These are phyloP conservation scores for Geotrichum phurueaensis DNA, from an alignment of 1,139 yeast genomes.

Conservation along the genomic window DNA sequence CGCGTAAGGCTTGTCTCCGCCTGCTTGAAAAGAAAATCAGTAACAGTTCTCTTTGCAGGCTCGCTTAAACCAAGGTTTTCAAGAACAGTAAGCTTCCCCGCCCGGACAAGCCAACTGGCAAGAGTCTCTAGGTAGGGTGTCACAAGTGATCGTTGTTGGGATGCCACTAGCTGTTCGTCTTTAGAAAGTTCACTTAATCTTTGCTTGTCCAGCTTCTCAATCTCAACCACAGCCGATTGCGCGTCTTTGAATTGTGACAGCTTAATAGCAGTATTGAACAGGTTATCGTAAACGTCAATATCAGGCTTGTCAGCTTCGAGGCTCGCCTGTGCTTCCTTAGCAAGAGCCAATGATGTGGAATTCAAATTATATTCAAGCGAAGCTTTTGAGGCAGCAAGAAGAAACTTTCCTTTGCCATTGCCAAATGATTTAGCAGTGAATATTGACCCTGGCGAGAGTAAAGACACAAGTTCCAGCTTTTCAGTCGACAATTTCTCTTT, in stretches of 20 bases:
- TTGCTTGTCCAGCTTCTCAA: slow-evolving; percentile 11
- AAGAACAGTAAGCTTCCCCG: neutral
- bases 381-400: slow-evolving; percentile 12
- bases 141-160: neutral
- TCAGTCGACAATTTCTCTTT: slow-evolving; percentile 17
- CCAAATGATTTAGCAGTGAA: slow-evolving; percentile 15
- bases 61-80: neutral
- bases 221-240: slow-evolving; percentile 31
- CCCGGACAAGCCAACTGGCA: neutral
- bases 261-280: slow-evolving; percentile 26
- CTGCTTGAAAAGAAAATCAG: neutral
- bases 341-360: slow-evolving; percentile 30
- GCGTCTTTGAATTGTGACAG: slow-evolving; percentile 29
- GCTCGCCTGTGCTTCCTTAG: slow-evolving; percentile 17
- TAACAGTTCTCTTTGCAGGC: neutral
- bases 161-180: neutral
- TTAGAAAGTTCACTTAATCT: neutral
- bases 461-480: slow-evolving; percentile 21
- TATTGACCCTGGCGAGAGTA: slow-evolving; percentile 15
- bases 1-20: neutral
- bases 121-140: neutral
- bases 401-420: slow-evolving; percentile 18
- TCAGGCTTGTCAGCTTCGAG: slow-evolving; percentile 1
- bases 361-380: slow-evolving; percentile 41
- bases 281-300: slow-evolving; percentile 15